A percentile compares a stretch with the other conserved stretches of the same genome.
These are phyloP conservation scores for Quercus agrifolia DNA, from an alignment of 306 rosid species.

Conservation along the genomic window DNA sequence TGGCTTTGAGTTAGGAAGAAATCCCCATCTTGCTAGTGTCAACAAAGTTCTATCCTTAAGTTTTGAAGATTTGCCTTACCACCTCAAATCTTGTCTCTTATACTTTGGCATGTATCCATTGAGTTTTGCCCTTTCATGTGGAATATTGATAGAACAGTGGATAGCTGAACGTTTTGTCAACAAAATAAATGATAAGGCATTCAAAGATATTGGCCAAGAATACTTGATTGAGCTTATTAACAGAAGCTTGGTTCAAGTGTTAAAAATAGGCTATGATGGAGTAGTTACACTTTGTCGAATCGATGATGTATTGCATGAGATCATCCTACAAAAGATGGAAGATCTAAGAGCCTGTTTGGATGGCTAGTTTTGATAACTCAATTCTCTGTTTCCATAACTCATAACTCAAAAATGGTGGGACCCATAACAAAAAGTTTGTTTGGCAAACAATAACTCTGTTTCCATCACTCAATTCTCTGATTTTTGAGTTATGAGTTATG, in stretches of 20 bases:
- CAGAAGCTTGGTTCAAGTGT: neutral
- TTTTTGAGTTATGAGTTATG: no score
- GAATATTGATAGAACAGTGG: neutral
- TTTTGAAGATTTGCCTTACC: neutral
- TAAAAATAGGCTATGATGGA: neutral
- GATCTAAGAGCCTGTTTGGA: neutral
- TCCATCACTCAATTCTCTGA: no score
- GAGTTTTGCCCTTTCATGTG: neutral
- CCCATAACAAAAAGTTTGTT: no score
- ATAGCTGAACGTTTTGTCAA: neutral
- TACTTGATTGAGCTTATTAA: neutral
- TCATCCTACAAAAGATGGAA: neutral
- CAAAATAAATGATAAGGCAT: neutral
- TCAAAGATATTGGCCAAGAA: neutral
- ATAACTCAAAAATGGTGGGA: no score
- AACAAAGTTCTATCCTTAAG: neutral
- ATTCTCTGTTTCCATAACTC: no score
- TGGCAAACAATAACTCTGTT: no score
- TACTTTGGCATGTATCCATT: conserved; percentile 15
- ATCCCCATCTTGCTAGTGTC: neutral
- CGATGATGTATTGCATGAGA: neutral
- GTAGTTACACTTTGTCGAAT: neutral
- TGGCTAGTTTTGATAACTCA: no score
- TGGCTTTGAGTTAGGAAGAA: neutral
- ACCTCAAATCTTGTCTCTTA: conserved; percentile 9